Conservation (phyloP, 2,329 filamentous ascomycete species). For the Calonectria multiphialidica region DNA sequence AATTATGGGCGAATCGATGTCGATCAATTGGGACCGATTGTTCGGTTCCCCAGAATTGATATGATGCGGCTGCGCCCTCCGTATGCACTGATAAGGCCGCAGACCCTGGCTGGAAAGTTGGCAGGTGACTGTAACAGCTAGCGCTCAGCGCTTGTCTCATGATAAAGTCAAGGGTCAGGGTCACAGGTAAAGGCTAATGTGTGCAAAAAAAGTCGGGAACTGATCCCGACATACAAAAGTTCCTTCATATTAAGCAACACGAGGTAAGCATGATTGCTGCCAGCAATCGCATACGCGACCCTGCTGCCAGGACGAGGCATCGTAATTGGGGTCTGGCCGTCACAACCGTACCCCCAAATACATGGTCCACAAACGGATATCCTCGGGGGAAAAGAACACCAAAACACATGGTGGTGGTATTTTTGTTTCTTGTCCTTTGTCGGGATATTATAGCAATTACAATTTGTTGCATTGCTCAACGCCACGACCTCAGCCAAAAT, state of each 20-base stretch:
- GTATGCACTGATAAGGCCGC: constrained; percentile 14
- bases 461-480: too few species aligned
- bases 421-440: too few species aligned
- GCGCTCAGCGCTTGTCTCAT: neutral
- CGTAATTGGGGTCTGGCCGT: neutral
- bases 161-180: neutral
- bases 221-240: constrained; percentile 8
- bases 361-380: too few species aligned
- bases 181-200: neutral
- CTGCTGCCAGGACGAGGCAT: neutral
- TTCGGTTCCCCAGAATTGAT: constrained; percentile 11
- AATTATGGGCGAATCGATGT: neutral
- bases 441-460: too few species aligned
- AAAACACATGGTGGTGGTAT: too few species aligned
- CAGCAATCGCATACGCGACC: neutral
- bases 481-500: too few species aligned
- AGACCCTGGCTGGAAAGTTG: neutral
- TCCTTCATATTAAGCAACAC: neutral
- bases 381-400: too few species aligned
- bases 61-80: neutral
- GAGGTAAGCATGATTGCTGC: neutral
- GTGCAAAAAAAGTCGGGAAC: neutral
- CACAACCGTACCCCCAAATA: neutral
- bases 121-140: neutral
- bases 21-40: neutral